Conservation (phyloP, 306 rosid species). For the Castanea mollissima region DNA sequence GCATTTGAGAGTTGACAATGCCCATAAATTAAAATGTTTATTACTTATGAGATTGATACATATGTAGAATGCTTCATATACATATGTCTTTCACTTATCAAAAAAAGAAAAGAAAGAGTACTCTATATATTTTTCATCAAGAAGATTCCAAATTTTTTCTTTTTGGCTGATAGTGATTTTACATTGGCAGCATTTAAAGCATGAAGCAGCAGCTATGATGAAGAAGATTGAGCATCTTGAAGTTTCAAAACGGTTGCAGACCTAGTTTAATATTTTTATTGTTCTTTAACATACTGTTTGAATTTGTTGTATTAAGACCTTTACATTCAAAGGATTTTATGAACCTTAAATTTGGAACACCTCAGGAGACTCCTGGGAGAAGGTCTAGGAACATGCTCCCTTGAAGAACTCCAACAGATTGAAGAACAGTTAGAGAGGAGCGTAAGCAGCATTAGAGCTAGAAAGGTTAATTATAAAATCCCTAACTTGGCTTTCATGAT, state of each 20-base stretch:
- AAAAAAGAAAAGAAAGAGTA: background rate
- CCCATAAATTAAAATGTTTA: background rate
- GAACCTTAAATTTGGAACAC: conserved; percentile 9
- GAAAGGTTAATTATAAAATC: conserved; percentile 49
- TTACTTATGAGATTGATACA: background rate
- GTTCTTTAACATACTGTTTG: background rate
- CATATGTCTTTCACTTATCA: no score
- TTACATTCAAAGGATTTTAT: background rate
- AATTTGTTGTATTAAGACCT: background rate
- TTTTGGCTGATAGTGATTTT: conserved; percentile 3
- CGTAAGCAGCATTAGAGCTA: conserved; percentile 45
- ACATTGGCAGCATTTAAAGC: conserved; percentile 58
- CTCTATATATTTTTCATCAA: background rate
- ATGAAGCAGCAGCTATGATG: conserved; percentile 61
- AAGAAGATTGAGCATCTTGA: conserved; percentile 73
- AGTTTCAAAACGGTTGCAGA: conserved; percentile 58
- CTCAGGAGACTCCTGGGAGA: conserved; percentile 72
- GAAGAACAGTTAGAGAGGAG: conserved; percentile 74
- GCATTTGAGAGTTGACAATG: background rate
- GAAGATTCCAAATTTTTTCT: background rate
- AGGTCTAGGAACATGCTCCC: conserved; percentile 52
- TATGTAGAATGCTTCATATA: no score
- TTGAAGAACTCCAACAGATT: conserved; percentile 62
- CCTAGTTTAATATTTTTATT: background rate
- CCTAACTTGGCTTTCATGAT: background rate